A percentile compares a stretch with the other conserved stretches of the same genome.
phyloP scores from a whole-genome alignment of 164 flowering plant species.

The Euptelea pleiosperma region DNA sequence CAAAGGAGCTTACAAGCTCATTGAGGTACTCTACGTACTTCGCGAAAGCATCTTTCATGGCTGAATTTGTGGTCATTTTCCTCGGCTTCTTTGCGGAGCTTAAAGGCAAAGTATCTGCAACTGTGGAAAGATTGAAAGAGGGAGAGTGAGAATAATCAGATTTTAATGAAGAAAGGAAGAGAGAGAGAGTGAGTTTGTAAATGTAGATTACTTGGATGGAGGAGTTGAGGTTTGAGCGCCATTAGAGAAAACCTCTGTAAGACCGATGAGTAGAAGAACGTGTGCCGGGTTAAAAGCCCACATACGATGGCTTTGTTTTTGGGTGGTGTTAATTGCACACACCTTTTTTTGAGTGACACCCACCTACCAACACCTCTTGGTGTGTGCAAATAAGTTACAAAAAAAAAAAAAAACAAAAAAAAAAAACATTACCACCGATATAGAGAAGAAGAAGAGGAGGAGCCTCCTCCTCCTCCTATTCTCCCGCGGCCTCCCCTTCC shows the following conservation, averaged over 20 bases:
- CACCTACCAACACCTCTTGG: too few species aligned
- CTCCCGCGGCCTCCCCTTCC: too few species aligned
- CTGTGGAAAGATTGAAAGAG: constrained; percentile 8
- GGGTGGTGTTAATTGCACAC: too few species aligned
- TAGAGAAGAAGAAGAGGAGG: too few species aligned
- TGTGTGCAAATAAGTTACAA: too few species aligned
- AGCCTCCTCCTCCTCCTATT: too few species aligned
- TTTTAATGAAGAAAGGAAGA: background rate
- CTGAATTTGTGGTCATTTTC: constrained; percentile 32
- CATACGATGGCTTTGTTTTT: too few species aligned
- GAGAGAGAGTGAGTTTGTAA: background rate
- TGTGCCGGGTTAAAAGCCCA: too few species aligned
- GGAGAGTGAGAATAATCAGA: background rate
- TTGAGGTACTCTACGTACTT: constrained; percentile 53
- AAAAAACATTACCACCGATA: too few species aligned
- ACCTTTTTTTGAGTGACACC: too few species aligned
- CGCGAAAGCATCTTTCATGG: constrained; percentile 42
- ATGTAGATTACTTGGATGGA: constrained; percentile 25
- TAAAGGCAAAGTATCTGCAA: constrained; percentile 29
- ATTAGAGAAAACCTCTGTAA: constrained; percentile 23
- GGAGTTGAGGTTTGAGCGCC: constrained; percentile 36
- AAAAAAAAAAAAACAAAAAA: too few species aligned
- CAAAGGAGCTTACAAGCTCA: constrained; percentile 28
- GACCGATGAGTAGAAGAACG: constrained; percentile 17
- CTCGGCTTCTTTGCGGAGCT: constrained; percentile 34